Evolutionary conservation across 768 basidiomycete genomes (phyloP).

Genomic region (Trametes elegans): DNA sequence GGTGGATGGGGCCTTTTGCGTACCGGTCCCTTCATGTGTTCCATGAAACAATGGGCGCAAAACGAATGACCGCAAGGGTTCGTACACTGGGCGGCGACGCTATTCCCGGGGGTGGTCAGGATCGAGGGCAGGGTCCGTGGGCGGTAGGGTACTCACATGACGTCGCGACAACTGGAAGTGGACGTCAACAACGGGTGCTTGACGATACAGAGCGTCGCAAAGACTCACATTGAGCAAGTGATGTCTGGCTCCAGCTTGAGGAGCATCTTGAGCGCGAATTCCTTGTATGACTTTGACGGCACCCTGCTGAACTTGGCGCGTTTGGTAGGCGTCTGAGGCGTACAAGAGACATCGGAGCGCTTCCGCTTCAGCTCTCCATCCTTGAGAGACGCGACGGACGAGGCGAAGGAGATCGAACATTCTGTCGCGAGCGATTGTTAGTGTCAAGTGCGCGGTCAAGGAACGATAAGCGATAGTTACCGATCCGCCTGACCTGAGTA

Average conservation of each 20-base stretch:
- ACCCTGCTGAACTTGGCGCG: conserved; percentile 38
- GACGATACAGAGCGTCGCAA: conserved; percentile 9
- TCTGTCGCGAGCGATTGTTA: too few species aligned
- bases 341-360: background rate
- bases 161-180: conserved; percentile 59
- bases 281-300: conserved; percentile 40
- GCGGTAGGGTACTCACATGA: conserved; percentile 47
- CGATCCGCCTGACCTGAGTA: too few species aligned
- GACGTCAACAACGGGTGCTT: background rate
- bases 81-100: conserved; percentile 58
- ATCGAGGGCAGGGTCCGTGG: background rate
- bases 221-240: conserved; percentile 68
- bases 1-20: conserved; percentile 15
- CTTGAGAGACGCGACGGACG: background rate
- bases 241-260: conserved; percentile 61
- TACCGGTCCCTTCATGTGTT: conserved; percentile 51
- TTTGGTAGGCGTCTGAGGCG: background rate
- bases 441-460: too few species aligned
- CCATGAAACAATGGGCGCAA: conserved; percentile 65
- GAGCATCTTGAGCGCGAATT: conserved; percentile 33
- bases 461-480: too few species aligned
- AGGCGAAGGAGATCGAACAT: background rate
- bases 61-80: conserved; percentile 76
- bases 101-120: conserved; percentile 27
- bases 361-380: background rate